Percentiles rank a stretch among this genome's conserved stretches.
These are phyloP conservation scores for Fusarium compactum DNA, from an alignment of 2,329 filamentous ascomycete genomes.

Conservation along the genomic window DNA sequence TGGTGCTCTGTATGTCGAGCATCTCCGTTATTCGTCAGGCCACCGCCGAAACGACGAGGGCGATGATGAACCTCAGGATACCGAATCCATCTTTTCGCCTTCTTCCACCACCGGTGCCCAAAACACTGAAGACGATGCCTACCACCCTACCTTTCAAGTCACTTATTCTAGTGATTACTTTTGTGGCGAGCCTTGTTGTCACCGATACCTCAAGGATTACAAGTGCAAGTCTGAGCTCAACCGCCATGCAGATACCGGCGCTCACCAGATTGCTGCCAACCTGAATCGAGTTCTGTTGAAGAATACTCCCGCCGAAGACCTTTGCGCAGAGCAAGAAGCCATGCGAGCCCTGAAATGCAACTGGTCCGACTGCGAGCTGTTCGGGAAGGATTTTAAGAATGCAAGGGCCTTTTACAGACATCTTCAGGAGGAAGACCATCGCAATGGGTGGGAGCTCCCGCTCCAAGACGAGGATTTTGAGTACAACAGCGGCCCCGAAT, in stretches of 20 bases:
- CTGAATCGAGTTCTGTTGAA: slow-evolving; percentile 21
- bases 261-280: slow-evolving; percentile 27
- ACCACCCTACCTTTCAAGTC: background rate
- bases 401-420: slow-evolving; percentile 25
- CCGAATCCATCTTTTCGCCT: background rate
- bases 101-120: background rate
- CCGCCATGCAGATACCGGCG: slow-evolving; percentile 24
- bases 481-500: background rate
- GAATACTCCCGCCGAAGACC: background rate
- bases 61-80: background rate
- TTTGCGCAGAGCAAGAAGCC: slow-evolving; percentile 37
- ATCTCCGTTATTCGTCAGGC: slow-evolving; percentile 1
- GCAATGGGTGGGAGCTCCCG: background rate
- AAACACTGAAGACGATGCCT: slow-evolving; percentile 2
- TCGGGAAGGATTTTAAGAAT: slow-evolving; percentile 17
- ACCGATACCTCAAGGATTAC: slow-evolving; percentile 30
- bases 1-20: slow-evolving; percentile 12
- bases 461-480: background rate
- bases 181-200: slow-evolving; percentile 39
- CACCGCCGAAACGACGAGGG: background rate
- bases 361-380: slow-evolving; percentile 12
- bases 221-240: slow-evolving; percentile 28
- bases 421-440: slow-evolving; percentile 15
- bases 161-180: background rate
- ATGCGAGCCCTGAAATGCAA: slow-evolving; percentile 36